Conservation (phyloP, 1,139 yeast genomes). For the Debaryomyces sp. region DNA sequence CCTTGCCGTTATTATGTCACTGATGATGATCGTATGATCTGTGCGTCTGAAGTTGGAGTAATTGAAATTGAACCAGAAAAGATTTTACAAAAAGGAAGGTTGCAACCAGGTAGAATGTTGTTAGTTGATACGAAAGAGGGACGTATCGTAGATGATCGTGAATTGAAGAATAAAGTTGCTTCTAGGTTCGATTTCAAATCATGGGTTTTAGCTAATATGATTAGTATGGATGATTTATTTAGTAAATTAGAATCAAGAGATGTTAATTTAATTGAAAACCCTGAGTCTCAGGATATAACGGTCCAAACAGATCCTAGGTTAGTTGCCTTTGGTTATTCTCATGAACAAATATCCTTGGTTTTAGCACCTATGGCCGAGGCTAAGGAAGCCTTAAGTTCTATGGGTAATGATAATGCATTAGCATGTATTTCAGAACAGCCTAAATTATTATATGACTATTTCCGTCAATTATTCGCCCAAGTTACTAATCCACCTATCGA, state of each 20-base stretch:
- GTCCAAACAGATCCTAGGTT: slow-evolving; percentile 84
- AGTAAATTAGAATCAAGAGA: slow-evolving; percentile 58
- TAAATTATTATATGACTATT: slow-evolving; percentile 85
- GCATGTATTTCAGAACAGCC: slow-evolving; percentile 97
- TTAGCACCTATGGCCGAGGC: slow-evolving; percentile 97
- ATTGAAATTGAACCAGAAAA: slow-evolving; percentile 84
- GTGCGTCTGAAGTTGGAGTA: slow-evolving; percentile 98
- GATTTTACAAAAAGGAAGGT: slow-evolving; percentile 86
- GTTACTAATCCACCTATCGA: slow-evolving; percentile 99
- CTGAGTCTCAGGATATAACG: slow-evolving; percentile 25
- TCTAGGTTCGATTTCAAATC: slow-evolving; percentile 88
- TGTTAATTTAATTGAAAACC: slow-evolving; percentile 30
- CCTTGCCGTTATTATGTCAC: slow-evolving; percentile 98
- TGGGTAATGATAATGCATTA: slow-evolving; percentile 98
- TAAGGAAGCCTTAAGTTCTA: slow-evolving; percentile 93
- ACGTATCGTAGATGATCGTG: slow-evolving; percentile 88
- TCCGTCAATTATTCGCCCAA: slow-evolving; percentile 96
- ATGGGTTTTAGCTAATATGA: slow-evolving; percentile 87
- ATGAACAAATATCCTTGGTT: slow-evolving; percentile 82
- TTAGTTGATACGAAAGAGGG: slow-evolving; percentile 94
- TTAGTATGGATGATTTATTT: slow-evolving; percentile 75
- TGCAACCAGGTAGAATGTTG: slow-evolving; percentile 96
- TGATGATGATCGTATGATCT: slow-evolving; percentile 91
- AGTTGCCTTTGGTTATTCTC: slow-evolving; percentile 87
- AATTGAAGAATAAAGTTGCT: slow-evolving; percentile 81